Evolutionary conservation across 768 basidiomycete species (phyloP).

Genomic region (Trametes maxima): DNA sequence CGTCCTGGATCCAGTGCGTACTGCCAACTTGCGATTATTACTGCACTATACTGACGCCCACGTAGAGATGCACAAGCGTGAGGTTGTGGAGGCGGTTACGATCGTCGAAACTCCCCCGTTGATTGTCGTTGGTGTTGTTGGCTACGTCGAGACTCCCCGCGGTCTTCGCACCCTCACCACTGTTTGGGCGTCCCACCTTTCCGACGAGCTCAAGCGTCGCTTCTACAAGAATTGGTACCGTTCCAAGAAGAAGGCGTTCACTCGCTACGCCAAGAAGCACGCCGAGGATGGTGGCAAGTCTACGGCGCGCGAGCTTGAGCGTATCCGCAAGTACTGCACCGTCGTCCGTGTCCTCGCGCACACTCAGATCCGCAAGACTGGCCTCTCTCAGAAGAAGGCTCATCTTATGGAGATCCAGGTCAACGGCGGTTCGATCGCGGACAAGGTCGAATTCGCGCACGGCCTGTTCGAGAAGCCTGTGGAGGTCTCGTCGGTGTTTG

Average conservation of each 20-base stretch:
- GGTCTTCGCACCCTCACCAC: constrained; percentile 98
- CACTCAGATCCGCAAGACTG: constrained; percentile 98
- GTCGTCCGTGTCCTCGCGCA: constrained; percentile 99
- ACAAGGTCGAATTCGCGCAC: constrained; percentile 97
- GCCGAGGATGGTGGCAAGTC: constrained; percentile 94
- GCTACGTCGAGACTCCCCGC: constrained; percentile 99
- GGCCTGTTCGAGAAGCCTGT: constrained; percentile 96
- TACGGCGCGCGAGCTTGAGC: constrained; percentile 93
- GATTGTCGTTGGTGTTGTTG: constrained; percentile 96
- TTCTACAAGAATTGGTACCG: constrained; percentile 99
- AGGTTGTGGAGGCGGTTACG: constrained; percentile 97
- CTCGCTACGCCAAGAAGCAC: constrained; percentile 99
- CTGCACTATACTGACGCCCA: neutral
- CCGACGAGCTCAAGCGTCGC: constrained; percentile 96
- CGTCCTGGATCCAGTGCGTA: constrained; percentile 97
- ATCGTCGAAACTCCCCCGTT: constrained; percentile 96
- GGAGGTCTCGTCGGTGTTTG: constrained; percentile 83
- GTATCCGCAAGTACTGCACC: constrained; percentile 99
- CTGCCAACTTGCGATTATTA: neutral
- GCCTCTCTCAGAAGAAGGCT: constrained; percentile 98
- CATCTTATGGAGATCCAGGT: constrained; percentile 99
- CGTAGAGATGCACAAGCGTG: constrained; percentile 99
- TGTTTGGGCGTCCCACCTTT: constrained; percentile 97
- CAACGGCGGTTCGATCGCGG: constrained; percentile 92
- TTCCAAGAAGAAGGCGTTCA: constrained; percentile 99